These are phyloP conservation scores for Cyclotella cryptica DNA, from an alignment of 108 stramenopile genomes.

Conservation along the genomic window DNA sequence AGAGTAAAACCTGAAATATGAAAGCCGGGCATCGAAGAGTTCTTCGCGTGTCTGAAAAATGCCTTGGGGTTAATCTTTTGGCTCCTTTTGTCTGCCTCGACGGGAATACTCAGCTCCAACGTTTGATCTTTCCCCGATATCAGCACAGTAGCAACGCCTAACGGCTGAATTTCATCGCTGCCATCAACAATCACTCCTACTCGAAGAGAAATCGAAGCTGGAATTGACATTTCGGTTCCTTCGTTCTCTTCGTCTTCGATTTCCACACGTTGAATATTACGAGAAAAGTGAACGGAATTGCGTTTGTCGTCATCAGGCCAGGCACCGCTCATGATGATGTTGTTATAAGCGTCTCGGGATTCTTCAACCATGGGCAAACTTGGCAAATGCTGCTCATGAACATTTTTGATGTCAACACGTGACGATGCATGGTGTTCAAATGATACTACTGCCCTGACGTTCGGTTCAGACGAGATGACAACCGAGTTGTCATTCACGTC, in stretches of 20 bases:
- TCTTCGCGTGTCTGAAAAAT: not conserved
- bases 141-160: conserved; percentile 29
- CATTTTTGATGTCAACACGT: not conserved
- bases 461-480: not conserved
- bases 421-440: not conserved
- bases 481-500: conserved; percentile 1
- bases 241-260: not conserved
- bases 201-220: conserved; percentile 17
- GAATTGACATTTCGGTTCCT: conserved; percentile 10
- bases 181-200: conserved; percentile 24
- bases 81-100: not conserved
- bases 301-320: conserved; percentile 7
- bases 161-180: conserved; percentile 9
- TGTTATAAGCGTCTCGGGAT: not conserved
- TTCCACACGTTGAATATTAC: conserved; percentile 6
- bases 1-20: conserved; percentile 14
- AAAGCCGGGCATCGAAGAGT: not conserved
- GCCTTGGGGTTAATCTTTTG: not conserved
- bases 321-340: conserved; percentile 2
- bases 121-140: conserved; percentile 13
- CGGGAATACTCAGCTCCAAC: conserved; percentile 11
- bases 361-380: conserved; percentile 14
- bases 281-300: not conserved
- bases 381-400: not conserved
- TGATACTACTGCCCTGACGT: conserved; percentile 18